Evolutionary conservation across 2,329 filamentous ascomycete species (phyloP), one percentile per base, ranked within the genome.

Genomic region (Pyricularia sp.): DNA sequence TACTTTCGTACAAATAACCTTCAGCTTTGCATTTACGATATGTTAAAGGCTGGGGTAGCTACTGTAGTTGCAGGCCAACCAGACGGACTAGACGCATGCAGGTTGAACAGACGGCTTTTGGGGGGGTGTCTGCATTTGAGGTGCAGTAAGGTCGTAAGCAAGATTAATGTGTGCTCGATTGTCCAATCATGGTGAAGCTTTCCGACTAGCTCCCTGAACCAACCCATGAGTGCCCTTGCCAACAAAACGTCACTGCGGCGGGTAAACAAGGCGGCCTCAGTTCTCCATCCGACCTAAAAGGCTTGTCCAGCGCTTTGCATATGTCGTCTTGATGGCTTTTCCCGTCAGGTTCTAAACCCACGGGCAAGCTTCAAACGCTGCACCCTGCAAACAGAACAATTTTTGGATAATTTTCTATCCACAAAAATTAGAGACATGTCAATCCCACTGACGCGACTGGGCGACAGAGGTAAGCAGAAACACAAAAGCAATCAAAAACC

Each of bases 371-470:
- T 30, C 20, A 65, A 14, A 9, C 64, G 30, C 59, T 63, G 59
- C 64, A 12, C 42, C 11, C 33, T 36, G n/a, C 23, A 42, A 42
- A 25, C 31, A 17, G 25, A 36, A 30, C 14, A 42, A 12, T 33
- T 9, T 30, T n/a, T 50, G 64, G n/a, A 26, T 6, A 33, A 10
- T 23, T 36, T 30, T 2, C 33, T 31, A 50, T 28, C 11, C 33
- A 50, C 30, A 66, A 42, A 42, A 30, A 3, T 20, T 14, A 23
- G 23, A 64, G 69, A 30, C n/a, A 79, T 79, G 78, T 73, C 80
- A 59, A 80, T 83, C 70, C 80, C 79, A 67, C 78, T 83, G 80
- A 76, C 78, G 65, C 77, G 78, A 66, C 75, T 83, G 65, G 81
- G 82, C 77, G 81, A 78, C 70, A 78, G 79, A 73, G 81, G 82